Evolutionary conservation across 106 monocot genomes (phyloP), one percentile per base, ranked within the genome.

Genomic region (Ottelia alismoides): DNA sequence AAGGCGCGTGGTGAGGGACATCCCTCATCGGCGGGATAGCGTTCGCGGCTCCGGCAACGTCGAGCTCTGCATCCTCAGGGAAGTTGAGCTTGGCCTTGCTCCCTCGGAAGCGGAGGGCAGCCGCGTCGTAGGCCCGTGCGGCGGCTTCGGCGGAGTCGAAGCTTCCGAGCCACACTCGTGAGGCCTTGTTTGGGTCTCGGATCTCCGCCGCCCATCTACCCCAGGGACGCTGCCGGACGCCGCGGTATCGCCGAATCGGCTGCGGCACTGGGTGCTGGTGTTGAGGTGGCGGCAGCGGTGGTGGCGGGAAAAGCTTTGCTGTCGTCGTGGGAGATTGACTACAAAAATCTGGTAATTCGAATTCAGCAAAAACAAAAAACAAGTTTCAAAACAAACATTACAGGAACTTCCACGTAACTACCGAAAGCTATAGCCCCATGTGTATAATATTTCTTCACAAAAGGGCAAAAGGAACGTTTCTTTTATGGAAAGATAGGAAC

Each of bases 191-290:
- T 10, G 61, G 61, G 27, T 61, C 61, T 30, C 61, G 44, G 27
- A 60, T 60, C 47, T 60, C 60, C 17, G 60, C 22, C 14, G 60
- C 60, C 60, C 60, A 62, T 16, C 49, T 61, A 2, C 61, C 61
- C 61, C 61, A 61, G 20, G 61, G 61, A 9, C 61, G 49, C 28
- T 61, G 47, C 47, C 61, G 61, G 18, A 61, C 61, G 9, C 61
- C 61, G 27, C 61, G 17, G 48, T 61, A 61, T 49, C 45, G 31
- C 25, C 31, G 30, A 1, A 30, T 17, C 11, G 4, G 27, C 54
- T 54, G 7, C 20, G 35, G 56, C 9, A 12, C 20, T 60, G 24
- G 31, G 32, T 20, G 57, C 19, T 20, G 3, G 9, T 57, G 31
- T 3, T 57, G 35, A 10, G 30, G 21, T 35, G 57, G 40, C 24